Conservation (phyloP, 2,329 filamentous ascomycete genomes). For the Sarocladium oryzae region DNA sequence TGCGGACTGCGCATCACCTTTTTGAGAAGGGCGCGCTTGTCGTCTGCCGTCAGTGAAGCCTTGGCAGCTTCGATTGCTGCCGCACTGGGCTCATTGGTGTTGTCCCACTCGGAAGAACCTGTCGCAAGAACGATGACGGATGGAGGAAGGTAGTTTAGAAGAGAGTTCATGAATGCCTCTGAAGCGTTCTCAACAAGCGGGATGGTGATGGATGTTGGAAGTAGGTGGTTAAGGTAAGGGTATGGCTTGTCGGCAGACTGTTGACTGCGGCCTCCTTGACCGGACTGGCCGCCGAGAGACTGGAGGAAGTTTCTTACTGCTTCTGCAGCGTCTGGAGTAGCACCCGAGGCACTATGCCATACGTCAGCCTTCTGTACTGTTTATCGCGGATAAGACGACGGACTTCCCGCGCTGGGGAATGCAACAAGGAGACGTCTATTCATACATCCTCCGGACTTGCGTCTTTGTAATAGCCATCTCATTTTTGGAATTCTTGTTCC, state of each 20-base stretch:
- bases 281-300: constrained; percentile 60
- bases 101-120: constrained; percentile 49
- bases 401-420: background rate
- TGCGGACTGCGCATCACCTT: constrained; percentile 85
- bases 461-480: constrained; percentile 9
- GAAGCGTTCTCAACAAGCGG: constrained; percentile 63
- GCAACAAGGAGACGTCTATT: constrained; percentile 21
- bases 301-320: constrained; percentile 84
- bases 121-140: constrained; percentile 71
- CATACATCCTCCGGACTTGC: constrained; percentile 20
- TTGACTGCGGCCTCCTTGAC: constrained; percentile 15
- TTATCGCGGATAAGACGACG: background rate
- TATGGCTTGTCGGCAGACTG: constrained; percentile 51
- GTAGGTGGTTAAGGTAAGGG: constrained; percentile 79
- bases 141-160: constrained; percentile 74
- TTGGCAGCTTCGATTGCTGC: constrained; percentile 67
- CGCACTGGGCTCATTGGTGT: constrained; percentile 58
- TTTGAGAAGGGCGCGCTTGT: constrained; percentile 76
- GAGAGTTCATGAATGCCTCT: constrained; percentile 61
- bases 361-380: constrained; percentile 33
- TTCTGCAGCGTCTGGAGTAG: constrained; percentile 60
- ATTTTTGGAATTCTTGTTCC: constrained; percentile 10
- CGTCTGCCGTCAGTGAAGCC: constrained; percentile 61
- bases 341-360: constrained; percentile 41
- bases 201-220: constrained; percentile 71